Evolutionary conservation across 2,329 filamentous ascomycete species (phyloP).

Genomic region (Arthroderma sp.): DNA sequence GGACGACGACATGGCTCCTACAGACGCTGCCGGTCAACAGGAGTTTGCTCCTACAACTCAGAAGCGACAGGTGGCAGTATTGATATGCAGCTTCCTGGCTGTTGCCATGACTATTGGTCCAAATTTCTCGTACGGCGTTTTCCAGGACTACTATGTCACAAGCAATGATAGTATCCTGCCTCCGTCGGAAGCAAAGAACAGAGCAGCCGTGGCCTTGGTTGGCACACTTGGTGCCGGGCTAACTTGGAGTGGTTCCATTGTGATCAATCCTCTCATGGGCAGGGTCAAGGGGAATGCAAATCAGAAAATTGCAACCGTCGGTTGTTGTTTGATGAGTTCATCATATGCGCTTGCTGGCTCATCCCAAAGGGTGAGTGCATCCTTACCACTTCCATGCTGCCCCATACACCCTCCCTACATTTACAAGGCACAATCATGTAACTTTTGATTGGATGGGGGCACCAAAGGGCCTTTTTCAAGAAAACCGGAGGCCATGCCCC

Average conservation of each 20-base stretch:
- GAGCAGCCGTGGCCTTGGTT: constrained; percentile 38
- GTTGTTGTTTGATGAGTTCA: constrained; percentile 34
- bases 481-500: not conserved
- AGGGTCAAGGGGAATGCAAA: constrained; percentile 29
- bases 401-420: not conserved
- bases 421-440: too few relatives aligned
- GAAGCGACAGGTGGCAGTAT: constrained; percentile 33
- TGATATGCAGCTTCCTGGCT: constrained; percentile 35
- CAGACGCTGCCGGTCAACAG: constrained; percentile 12
- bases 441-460: not conserved
- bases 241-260: constrained; percentile 41
- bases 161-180: constrained; percentile 30
- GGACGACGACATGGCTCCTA: not conserved
- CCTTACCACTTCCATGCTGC: not conserved
- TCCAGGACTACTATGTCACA: constrained; percentile 38
- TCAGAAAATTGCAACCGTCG: constrained; percentile 30
- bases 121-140: constrained; percentile 41
- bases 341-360: constrained; percentile 11
- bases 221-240: constrained; percentile 39
- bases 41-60: constrained; percentile 26
- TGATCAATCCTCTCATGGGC: constrained; percentile 39
- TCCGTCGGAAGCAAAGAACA: constrained; percentile 24
- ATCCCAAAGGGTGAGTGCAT: constrained; percentile 3
- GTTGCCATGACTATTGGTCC: constrained; percentile 40
- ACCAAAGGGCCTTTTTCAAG: not conserved